Evolutionary conservation across 345 rosid species (phyloP).

Genomic region (Populus euphratica): DNA sequence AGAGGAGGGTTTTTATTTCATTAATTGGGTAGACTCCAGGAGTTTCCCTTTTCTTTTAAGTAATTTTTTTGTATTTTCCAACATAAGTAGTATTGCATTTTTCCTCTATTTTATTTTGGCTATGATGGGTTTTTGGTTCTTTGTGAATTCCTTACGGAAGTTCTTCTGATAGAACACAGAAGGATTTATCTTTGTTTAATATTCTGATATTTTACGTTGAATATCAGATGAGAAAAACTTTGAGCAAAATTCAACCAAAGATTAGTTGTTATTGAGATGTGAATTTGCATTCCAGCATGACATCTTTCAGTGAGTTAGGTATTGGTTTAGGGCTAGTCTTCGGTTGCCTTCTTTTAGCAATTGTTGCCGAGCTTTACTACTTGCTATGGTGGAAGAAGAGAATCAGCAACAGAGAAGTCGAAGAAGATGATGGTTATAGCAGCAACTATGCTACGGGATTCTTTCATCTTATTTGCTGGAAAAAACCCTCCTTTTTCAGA

Average conservation of each 20-base stretch:
- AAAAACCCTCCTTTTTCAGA: constrained; percentile 41
- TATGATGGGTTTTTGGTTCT: constrained; percentile 1
- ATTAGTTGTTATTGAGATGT: constrained; percentile 38
- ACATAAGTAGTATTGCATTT: neutral
- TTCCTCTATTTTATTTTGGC: neutral
- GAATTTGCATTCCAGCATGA: constrained; percentile 47
- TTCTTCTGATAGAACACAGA: neutral
- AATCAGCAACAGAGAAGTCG: constrained; percentile 28
- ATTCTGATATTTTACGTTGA: neutral
- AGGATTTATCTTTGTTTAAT: neutral
- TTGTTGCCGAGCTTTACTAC: constrained; percentile 68
- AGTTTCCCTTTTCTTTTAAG: neutral
- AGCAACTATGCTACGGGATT: constrained; percentile 54
- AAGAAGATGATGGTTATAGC: constrained; percentile 39
- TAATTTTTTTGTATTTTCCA: neutral
- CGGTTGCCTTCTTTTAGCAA: constrained; percentile 66
- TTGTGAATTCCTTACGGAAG: constrained; percentile 4
- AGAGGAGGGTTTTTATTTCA: neutral
- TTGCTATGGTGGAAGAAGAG: constrained; percentile 84
- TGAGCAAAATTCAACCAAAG: neutral
- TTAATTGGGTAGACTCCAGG: neutral
- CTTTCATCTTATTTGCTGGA: constrained; percentile 59
- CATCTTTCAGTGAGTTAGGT: constrained; percentile 60
- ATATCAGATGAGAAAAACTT: neutral
- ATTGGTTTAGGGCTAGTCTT: constrained; percentile 65